phyloP scores from a whole-genome alignment of 345 rosid species.

The Clausena lansium region DNA sequence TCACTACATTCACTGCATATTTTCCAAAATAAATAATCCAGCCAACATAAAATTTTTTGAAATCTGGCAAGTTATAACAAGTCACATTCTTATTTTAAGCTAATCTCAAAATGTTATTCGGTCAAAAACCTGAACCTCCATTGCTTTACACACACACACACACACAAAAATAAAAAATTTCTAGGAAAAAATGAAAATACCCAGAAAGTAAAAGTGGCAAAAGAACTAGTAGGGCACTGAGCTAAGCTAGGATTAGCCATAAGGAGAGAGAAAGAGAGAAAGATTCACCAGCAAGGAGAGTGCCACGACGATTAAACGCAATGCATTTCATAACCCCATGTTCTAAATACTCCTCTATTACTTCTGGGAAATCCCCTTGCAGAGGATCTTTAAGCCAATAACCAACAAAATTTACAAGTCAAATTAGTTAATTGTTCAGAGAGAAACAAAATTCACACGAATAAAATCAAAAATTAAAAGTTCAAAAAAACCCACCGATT shows the following conservation, averaged over 20 bases:
- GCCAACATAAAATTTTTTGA: background rate
- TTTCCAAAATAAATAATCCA: constrained; percentile 3
- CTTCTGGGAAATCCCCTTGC: constrained; percentile 99
- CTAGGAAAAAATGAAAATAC: background rate
- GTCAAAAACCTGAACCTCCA: background rate
- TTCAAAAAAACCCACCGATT: constrained; percentile 42
- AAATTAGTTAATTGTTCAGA: background rate
- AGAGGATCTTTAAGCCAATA: constrained; percentile 56
- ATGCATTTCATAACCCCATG: constrained; percentile 93
- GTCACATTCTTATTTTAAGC: background rate
- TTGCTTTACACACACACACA: background rate
- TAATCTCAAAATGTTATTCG: background rate
- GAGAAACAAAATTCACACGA: background rate
- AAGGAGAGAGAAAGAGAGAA: background rate
- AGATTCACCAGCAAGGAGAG: constrained; percentile 86
- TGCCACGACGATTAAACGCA: constrained; percentile 96
- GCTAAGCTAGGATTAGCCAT: background rate
- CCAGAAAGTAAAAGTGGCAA: background rate
- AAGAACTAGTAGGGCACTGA: background rate
- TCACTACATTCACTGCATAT: background rate
- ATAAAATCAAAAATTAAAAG: background rate
- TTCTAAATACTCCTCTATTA: constrained; percentile 93
- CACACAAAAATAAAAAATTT: no score
- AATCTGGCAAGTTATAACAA: background rate
- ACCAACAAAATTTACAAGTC: background rate